phyloP scores from a whole-genome alignment of 2,329 filamentous ascomycete species.

The Colletotrichum lini region DNA sequence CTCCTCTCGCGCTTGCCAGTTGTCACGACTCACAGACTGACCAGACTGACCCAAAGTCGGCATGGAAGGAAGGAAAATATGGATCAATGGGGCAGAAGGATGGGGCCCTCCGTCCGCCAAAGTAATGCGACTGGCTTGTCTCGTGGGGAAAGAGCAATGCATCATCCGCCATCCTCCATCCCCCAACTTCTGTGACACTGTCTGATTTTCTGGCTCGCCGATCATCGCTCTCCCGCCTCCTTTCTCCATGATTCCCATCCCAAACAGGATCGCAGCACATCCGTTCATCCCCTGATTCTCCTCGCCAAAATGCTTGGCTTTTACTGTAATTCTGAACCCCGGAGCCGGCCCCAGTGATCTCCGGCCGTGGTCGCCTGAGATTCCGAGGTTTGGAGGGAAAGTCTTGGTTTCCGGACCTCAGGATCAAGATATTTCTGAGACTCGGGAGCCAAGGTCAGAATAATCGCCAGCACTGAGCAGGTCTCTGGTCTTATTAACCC shows the following conservation, averaged over 20 bases:
- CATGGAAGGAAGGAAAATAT: neutral
- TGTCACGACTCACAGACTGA: constrained; percentile 4
- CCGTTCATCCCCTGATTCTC: constrained; percentile 33
- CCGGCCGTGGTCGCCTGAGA: constrained; percentile 11
- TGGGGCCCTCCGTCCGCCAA: neutral
- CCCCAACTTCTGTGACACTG: constrained; percentile 5
- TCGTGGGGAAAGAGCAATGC: constrained; percentile 10
- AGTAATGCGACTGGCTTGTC: constrained; percentile 3
- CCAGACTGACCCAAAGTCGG: neutral
- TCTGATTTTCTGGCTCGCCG: constrained; percentile 37
- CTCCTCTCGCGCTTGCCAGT: neutral
- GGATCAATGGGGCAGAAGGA: constrained; percentile 1
- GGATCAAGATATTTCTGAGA: constrained; percentile 4
- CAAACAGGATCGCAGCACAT: constrained; percentile 39
- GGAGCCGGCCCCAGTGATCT: constrained; percentile 23
- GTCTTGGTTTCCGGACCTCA: neutral
- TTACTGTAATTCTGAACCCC: constrained; percentile 14
- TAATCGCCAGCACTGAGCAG: constrained; percentile 21
- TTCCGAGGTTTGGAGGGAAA: neutral
- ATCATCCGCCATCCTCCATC: neutral
- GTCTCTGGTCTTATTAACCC: constrained; percentile 9
- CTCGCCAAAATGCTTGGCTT: constrained; percentile 40
- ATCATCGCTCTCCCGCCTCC: constrained; percentile 31
- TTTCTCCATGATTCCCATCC: constrained; percentile 36
- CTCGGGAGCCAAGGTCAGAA: constrained; percentile 15